Evolutionary conservation across 306 rosid species (phyloP).

Genomic region (Bauhinia variegata): DNA sequence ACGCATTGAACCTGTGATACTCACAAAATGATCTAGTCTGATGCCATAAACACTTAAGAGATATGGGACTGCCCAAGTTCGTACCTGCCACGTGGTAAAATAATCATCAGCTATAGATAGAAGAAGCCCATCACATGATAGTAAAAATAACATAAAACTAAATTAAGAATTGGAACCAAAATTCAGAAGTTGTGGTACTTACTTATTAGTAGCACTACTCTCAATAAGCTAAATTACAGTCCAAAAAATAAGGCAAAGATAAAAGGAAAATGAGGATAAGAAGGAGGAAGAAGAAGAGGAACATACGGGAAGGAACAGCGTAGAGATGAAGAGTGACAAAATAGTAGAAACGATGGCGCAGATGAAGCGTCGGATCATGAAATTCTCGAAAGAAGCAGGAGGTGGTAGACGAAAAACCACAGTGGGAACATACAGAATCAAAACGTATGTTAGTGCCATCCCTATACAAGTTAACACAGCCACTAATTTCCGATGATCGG

Average conservation of each 20-base stretch:
- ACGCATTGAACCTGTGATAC: constrained; percentile 37
- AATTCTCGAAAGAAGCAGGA: constrained; percentile 63
- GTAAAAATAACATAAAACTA: neutral
- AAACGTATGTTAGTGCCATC: constrained; percentile 77
- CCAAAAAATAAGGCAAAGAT: too few relatives aligned
- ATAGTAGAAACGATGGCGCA: constrained; percentile 71
- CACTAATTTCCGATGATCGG: constrained; percentile 45
- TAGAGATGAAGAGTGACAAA: constrained; percentile 56
- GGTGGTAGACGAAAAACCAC: constrained; percentile 76
- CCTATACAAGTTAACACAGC: constrained; percentile 58
- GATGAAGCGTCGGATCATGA: constrained; percentile 75
- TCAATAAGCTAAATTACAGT: neutral
- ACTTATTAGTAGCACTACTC: neutral
- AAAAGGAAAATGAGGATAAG: neutral
- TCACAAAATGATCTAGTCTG: constrained; percentile 77
- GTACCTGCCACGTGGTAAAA: constrained; percentile 55
- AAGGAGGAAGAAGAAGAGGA: neutral
- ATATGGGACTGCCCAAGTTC: constrained; percentile 40
- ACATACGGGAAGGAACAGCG: constrained; percentile 72
- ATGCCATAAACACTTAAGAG: constrained; percentile 69
- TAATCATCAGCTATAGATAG: constrained; percentile 22
- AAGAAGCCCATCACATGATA: neutral
- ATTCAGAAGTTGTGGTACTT: constrained; percentile 1
- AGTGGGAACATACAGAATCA: constrained; percentile 75
- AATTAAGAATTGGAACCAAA: neutral